Conservation (phyloP, 495 filamentous ascomycete species). For the Evansstolkia leycettana region DNA sequence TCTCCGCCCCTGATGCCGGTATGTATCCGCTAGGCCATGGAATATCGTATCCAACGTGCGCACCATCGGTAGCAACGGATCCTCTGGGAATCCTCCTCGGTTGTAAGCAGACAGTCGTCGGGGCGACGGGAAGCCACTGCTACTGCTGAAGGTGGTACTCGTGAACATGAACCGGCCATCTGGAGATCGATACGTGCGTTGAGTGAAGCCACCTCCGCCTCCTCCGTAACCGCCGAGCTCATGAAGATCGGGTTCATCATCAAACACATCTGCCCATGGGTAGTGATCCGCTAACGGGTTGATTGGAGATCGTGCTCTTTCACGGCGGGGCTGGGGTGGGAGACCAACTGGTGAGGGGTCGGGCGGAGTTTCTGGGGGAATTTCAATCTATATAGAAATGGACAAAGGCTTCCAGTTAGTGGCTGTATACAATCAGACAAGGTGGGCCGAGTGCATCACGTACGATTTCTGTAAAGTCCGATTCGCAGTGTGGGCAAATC, state of each 20-base stretch:
- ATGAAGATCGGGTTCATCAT: constrained; percentile 31
- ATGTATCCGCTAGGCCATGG: constrained; percentile 13
- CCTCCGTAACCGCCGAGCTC: constrained; percentile 6
- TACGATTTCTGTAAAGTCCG: constrained; percentile 77
- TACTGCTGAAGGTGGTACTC: constrained; percentile 18
- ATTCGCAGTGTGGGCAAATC: constrained; percentile 61
- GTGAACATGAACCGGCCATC: constrained; percentile 28
- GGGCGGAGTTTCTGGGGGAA: constrained; percentile 10
- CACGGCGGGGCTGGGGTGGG: constrained; percentile 2
- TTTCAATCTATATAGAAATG: too few species aligned
- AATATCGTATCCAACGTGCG: constrained; percentile 22
- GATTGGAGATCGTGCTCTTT: constrained; percentile 1
- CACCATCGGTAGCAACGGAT: constrained; percentile 20
- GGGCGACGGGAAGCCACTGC: constrained; percentile 11
- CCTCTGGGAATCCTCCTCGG: constrained; percentile 7
- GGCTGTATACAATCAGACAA: too few species aligned
- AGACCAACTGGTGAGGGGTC: constrained; percentile 1
- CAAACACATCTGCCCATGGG: constrained; percentile 25
- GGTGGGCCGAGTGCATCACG: too few species aligned
- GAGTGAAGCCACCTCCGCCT: constrained; percentile 33
- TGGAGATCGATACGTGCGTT: constrained; percentile 35
- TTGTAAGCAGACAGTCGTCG: constrained; percentile 7
- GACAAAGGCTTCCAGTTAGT: too few species aligned
- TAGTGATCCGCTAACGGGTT: constrained; percentile 25
- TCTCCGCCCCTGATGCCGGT: constrained; percentile 7